These are phyloP conservation scores for Leccinum subspadiceum DNA, from an alignment of 1,284 basidiomycete species.

Conservation along the genomic window DNA sequence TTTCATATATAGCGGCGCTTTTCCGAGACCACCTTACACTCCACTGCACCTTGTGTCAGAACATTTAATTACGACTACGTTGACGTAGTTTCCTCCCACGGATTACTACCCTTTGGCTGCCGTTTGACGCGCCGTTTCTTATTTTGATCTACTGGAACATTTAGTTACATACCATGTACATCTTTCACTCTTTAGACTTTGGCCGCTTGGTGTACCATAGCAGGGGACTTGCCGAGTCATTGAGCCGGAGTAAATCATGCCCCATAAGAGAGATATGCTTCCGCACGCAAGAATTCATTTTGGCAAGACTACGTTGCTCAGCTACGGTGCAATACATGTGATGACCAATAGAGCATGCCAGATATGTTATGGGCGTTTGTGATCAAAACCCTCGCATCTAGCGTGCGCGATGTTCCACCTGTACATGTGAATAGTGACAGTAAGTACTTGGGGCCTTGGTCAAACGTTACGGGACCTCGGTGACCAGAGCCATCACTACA, in stretches of 20 bases:
- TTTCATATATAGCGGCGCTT: constrained; percentile 50
- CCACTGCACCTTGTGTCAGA: constrained; percentile 72
- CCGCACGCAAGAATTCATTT: neutral
- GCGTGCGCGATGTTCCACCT: neutral
- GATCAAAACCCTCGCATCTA: neutral
- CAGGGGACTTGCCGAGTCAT: constrained; percentile 11
- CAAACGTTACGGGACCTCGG: constrained; percentile 29
- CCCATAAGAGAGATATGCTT: neutral
- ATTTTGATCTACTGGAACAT: constrained; percentile 19
- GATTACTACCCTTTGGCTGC: constrained; percentile 7
- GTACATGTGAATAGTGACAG: neutral
- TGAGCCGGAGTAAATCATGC: constrained; percentile 4
- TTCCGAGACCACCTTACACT: constrained; percentile 70
- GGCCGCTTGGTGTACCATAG: constrained; percentile 35
- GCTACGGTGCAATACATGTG: neutral
- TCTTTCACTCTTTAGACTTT: constrained; percentile 20
- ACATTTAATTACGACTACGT: constrained; percentile 54
- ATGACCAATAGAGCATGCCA: neutral
- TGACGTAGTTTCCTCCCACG: constrained; percentile 8
- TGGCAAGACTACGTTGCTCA: neutral
- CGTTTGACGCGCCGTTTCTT: constrained; percentile 9
- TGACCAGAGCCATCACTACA: constrained; percentile 43
- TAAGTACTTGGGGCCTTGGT: neutral
- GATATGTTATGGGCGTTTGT: constrained; percentile 4
- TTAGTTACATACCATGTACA: constrained; percentile 27